Evolutionary conservation across 2,329 filamentous ascomycete genomes (phyloP), one percentile per base, ranked within the genome.

Genomic region (Corinectria fuckeliana): DNA sequence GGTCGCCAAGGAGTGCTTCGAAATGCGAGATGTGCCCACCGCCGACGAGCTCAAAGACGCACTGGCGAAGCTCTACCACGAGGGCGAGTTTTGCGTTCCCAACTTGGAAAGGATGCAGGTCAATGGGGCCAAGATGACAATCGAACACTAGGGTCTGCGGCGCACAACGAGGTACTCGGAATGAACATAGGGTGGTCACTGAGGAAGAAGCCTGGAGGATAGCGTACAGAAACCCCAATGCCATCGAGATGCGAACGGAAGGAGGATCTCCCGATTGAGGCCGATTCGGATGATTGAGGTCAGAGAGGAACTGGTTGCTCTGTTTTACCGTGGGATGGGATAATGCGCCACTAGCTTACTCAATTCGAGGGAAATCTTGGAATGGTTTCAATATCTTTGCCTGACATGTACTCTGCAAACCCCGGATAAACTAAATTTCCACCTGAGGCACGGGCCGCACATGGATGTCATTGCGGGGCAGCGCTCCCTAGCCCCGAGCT

Each of bases 401-500:
- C n/a, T n/a, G n/a, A n/a, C n/a, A n/a, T n/a, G n/a, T n/a, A n/a
- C n/a, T n/a, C n/a, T n/a, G n/a, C n/a, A n/a, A n/a, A n/a, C 38
- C 10, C 21, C 38, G 38, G 47, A 50, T 56, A 39, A 50, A 44
- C 54, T 8, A 41, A 48, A 49, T 34, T 34, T 38, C 36, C 26
- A 26, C 30, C 39, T 36, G 32, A 18, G n/a, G 21, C 39, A 28
- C 42, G 23, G 23, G 25, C 25, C 16, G 25, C 7, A 9, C 42
- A 48, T 4, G 50, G 56, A 70, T 69, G 66, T 65, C 68, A 68
- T 69, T 64, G 68, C 65, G 68, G 68, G 68, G 68, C 64, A 49
- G 42, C 53, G 23, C 38, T 49, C 55, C 18, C 56, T 48, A 65
- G 66, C 64, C 66, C 68, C 66, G 68, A 68, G 56, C 66, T 69